Conservation (phyloP, 176 grass and related monocot genomes). For the Oryza longistaminata region DNA sequence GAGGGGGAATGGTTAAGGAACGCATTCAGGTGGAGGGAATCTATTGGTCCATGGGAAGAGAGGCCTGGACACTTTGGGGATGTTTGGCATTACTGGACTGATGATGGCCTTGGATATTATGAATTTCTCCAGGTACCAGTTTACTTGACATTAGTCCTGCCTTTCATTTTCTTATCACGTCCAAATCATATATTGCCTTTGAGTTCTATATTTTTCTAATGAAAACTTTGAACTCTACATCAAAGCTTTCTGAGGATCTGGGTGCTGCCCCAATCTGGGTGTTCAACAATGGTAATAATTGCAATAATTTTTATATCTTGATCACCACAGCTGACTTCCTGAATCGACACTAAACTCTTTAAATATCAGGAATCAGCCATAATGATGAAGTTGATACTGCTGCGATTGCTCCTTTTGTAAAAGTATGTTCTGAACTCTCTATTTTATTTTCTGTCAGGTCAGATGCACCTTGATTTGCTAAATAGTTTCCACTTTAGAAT, state of each 20-base stretch:
- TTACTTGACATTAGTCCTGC: not conserved
- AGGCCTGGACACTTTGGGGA: conserved; percentile 88
- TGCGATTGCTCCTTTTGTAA: conserved; percentile 43
- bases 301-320: not conserved
- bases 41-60: conserved; percentile 87
- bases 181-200: conserved; percentile 6
- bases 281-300: conserved; percentile 68
- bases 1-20: conserved; percentile 83
- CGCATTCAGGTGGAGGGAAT: conserved; percentile 76
- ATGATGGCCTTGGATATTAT: conserved; percentile 85
- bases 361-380: conserved; percentile 63
- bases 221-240: conserved; percentile 8
- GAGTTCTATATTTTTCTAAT: conserved; percentile 2
- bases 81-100: conserved; percentile 90
- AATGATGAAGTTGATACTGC: conserved; percentile 51
- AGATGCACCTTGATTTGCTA: not conserved
- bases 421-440: conserved; percentile 48
- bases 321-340: not conserved
- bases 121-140: conserved; percentile 81
- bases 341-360: conserved; percentile 4
- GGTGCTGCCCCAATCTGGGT: conserved; percentile 72
- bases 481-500: not conserved
- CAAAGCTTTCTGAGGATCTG: conserved; percentile 81
- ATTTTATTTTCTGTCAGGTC: not conserved
- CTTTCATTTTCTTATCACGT: not conserved